A percentile compares a stretch with the other conserved stretches of the same genome.
Evolutionary conservation across 208 protist genomes (phyloP).

Genomic region (Ichthyophonus hoferi): DNA sequence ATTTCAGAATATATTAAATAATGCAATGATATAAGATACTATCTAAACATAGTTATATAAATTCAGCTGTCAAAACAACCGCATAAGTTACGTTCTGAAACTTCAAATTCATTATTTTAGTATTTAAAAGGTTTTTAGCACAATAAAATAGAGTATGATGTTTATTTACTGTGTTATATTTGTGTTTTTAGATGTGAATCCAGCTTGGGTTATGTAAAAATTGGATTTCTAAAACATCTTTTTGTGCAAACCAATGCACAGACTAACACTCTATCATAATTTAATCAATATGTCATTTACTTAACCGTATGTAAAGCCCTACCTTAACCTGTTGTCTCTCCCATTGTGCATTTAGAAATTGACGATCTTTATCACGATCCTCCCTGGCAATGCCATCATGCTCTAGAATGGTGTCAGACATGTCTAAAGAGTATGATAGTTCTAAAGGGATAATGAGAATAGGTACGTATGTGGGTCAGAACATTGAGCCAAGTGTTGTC

Average conservation of each 20-base stretch:
- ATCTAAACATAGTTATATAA: too few species aligned
- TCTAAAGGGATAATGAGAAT: too few species aligned
- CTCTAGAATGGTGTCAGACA: too few species aligned
- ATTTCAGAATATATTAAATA: too few species aligned
- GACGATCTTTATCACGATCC: neutral
- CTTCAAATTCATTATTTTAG: too few species aligned
- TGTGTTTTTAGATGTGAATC: neutral
- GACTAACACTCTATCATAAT: neutral
- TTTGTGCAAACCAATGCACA: neutral
- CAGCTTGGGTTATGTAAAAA: neutral
- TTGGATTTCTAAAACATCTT: neutral
- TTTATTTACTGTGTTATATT: neutral
- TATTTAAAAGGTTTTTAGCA: neutral
- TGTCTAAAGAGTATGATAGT: too few species aligned
- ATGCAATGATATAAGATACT: too few species aligned
- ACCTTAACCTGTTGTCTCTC: conserved; percentile 23
- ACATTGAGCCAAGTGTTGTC: too few species aligned
- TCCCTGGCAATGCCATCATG: neutral
- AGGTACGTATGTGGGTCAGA: too few species aligned
- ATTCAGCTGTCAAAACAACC: too few species aligned
- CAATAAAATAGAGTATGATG: neutral
- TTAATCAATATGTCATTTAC: neutral
- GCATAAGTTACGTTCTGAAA: too few species aligned
- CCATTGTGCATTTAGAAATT: conserved; percentile 9
- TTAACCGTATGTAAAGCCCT: neutral